Evolutionary conservation across 2,329 filamentous ascomycete genomes (phyloP), one percentile per base, ranked within the genome.

Genomic region (Aschersonia sp.): DNA sequence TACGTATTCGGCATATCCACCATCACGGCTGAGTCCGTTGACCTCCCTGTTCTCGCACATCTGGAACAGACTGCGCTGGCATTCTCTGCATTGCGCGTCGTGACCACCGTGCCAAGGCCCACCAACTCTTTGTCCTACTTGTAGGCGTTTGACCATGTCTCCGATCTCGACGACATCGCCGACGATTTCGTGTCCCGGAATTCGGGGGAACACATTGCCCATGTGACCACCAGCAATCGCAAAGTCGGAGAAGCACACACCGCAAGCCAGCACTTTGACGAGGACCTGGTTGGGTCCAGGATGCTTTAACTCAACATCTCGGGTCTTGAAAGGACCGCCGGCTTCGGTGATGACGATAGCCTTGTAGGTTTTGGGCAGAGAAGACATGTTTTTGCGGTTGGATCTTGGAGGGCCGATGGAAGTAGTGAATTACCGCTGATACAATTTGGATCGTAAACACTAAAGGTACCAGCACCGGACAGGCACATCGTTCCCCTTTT

Each of bases 131-230:
- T 85, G 80, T 5, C 82, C 82, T 1, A 75, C 64, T 48, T 73
- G 69, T 68, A 80, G 78, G 31, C 68, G 65, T 50, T 70, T 74
- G 47, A 81, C 78, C 1, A 62, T 65, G 0, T 70, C 62, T 2
- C 78, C 77, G 2, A 84, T 60, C 4, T 74, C 74, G 20, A 75
- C 80, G 4, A 88, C 70, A 10, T 75, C 72, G 5, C 83, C 82
- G 48, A 87, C 74, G 31, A 81, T 65, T 59, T 87, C 83, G 62
- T 89, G 85, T 29, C 85, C 85, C 0, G 82, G 79, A 2, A 80
- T 64, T 5, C 77, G 71, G 1, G 82, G 82, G 55, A 75, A 81
- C 28, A 71, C 55, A 43, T 75, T 70, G 9, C 75, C 77, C 43
- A 82, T 65, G 4, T 62, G 56, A 30, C 78, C 77, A 3, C 57